Evolutionary conservation across 371 early-diverging fungal genomes (phyloP).

Genomic region (Zychaea mexicana): DNA sequence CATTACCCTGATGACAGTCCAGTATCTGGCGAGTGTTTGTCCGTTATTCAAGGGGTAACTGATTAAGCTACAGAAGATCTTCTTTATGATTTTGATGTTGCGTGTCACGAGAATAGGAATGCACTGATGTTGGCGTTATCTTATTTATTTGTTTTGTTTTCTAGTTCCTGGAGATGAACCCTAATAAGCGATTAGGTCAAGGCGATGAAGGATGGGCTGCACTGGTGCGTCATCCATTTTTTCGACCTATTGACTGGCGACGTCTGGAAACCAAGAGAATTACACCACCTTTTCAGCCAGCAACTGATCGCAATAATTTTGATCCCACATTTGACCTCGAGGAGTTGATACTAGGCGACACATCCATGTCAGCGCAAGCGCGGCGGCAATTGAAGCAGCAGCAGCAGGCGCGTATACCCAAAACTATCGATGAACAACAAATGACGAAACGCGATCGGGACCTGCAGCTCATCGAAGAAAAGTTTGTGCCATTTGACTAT

Average conservation of each 20-base stretch:
- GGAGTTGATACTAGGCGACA: slow-evolving; percentile 88
- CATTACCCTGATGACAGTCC: slow-evolving; percentile 58
- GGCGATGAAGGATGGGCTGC: slow-evolving; percentile 47
- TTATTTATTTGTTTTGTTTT: not conserved
- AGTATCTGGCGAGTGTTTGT: slow-evolving; percentile 60
- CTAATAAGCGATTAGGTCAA: slow-evolving; percentile 52
- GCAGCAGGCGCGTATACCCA: not conserved
- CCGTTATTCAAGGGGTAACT: slow-evolving; percentile 64
- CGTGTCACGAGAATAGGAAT: too few relatives aligned
- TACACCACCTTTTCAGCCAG: slow-evolving; percentile 61
- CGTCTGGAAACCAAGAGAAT: slow-evolving; percentile 44
- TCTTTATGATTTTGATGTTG: slow-evolving; percentile 5
- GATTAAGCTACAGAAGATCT: too few relatives aligned
- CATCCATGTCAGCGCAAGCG: slow-evolving; percentile 46
- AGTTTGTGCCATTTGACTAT: slow-evolving; percentile 66
- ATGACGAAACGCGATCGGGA: slow-evolving; percentile 39
- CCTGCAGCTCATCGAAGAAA: slow-evolving; percentile 54
- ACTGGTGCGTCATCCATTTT: slow-evolving; percentile 55
- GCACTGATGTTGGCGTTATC: too few relatives aligned
- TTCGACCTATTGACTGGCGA: slow-evolving; percentile 51
- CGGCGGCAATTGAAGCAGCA: slow-evolving; percentile 3
- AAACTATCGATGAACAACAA: not conserved
- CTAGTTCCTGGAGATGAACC: slow-evolving; percentile 52
- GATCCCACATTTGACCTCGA: slow-evolving; percentile 95
- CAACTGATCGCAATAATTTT: slow-evolving; percentile 79